Base-by-base conservation (phyloP, 768 basidiomycete species). In the Chlorophyllum brunneum region DNA sequence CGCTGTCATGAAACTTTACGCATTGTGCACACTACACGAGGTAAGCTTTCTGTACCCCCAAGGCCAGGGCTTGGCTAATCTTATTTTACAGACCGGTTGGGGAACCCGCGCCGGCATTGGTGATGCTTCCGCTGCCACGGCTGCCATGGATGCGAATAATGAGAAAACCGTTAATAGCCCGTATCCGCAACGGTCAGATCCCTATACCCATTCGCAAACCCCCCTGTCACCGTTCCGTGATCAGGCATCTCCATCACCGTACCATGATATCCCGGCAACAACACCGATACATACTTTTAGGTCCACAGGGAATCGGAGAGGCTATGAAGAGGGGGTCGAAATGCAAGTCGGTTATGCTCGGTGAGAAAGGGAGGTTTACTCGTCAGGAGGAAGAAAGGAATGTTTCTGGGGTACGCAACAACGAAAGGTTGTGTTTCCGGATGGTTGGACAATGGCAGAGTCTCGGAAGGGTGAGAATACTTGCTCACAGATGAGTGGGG, bases 31-130 rank as follows among this genome's bases (percentile, higher is more conserved):
- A 47, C 76, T 95, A 51, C 93, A 95, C 70, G 91, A 95, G 77
- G 85, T 86, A 48, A n/a, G 79, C 58, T 16, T 46, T 51, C 34
- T 36, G 33, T 18, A 33, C 29, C 30, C 42, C 39, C 39, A 45
- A 9, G 15, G 31, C 43, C 30, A 8, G 4, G 16, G 15, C 6
- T 24, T 45, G 33, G 27, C 29, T 55, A 18, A 54, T 38, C 34
- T 15, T 16, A 9, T 54, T 45, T 20, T 56, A 5, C 54, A 90
- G 85, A 94, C 91, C 63, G 92, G 87, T 36, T 95, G 92, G 93
- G 93, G 93, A 37, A 97, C 92, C n/a, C 86, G 92, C 67, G 82
- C 93, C 5, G 92, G 93, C 71, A 90, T 94, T 61, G 90, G 91
- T 63, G 88, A 93, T 73, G 83, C 83, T 1, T 73, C 83, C 0